Evolutionary conservation across 2,329 filamentous ascomycete genomes (phyloP), one percentile per base, ranked within the genome.

Genomic region (Fusarium verticillioides): DNA sequence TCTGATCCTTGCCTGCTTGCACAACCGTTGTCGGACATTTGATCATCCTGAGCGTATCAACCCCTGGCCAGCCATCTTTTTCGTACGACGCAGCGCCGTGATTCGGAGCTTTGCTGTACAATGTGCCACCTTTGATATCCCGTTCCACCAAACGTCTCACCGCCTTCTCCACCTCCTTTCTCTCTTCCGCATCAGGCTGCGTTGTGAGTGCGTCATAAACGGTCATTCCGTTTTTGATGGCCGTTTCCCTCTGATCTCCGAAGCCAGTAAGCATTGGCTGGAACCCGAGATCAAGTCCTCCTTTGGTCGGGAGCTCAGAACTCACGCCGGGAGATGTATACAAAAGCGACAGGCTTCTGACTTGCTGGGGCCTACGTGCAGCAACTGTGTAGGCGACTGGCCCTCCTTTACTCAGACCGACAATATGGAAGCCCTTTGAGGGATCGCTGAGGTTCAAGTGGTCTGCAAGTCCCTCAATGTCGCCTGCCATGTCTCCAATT

Each of bases 1-100:
- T 57, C 50, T 79, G 80, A 39, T 81, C 79, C 34, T 80, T 77
- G 7, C 50, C 75, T 7, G 75, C 75, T 49, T 80, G 78, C 30
- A 80, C 67, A 18, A 81, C 78, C 2, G 76, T 76, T 2, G 78
- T 69, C 16, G 79, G 77, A 23, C 78, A 81, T 4, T 49, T 69
- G 30, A 81, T 58, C 7, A 66, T 19, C 36, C 72, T 69, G 37
- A 80, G 72, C 12, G 57, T 54, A 30, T 78, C 71, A 23, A 46
- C 66, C 3, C 77, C 74, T 21, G 79, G 77, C 75, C 79, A 75
- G 5, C 50, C 66, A 15, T 73, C 74, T 4, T 63, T 69, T 37
- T 70, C 52, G 40, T 70, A 49, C 15, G 75, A 71, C 12, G 75
- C 78, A 30, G 63, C 70, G 3, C 78, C 74, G 47, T 81, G 79